A percentile compares a stretch with the other conserved stretches of the same genome.
These are phyloP conservation scores for Tylopilus felleus DNA, from an alignment of 768 basidiomycete species.

Conservation along the genomic window DNA sequence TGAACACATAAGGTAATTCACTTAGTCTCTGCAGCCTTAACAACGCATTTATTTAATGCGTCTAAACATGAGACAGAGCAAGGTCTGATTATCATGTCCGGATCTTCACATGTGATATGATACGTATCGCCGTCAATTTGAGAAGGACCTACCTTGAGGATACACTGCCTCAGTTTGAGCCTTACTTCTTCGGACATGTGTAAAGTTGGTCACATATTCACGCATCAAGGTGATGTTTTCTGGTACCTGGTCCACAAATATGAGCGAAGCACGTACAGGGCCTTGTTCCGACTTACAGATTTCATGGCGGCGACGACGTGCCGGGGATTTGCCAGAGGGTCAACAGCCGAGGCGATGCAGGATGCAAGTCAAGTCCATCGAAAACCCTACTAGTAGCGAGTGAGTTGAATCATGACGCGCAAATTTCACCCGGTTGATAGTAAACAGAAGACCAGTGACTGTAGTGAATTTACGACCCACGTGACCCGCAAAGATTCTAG, in stretches of 20 bases:
- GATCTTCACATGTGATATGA: background rate
- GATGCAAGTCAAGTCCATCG: no score
- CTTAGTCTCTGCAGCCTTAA: background rate
- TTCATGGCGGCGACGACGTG: background rate
- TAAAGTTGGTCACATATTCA: background rate
- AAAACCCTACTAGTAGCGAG: no score
- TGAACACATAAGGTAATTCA: background rate
- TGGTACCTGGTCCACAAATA: background rate
- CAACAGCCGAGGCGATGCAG: background rate
- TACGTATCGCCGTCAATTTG: background rate
- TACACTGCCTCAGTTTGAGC: conserved; percentile 10
- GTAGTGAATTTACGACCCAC: background rate
- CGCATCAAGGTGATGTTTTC: background rate
- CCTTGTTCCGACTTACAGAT: no score
- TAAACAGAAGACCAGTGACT: background rate
- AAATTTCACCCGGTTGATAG: no score
- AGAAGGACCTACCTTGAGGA: background rate
- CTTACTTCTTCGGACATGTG: conserved; percentile 3
- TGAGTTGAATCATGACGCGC: no score
- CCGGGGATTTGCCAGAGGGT: background rate
- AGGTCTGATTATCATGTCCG: background rate
- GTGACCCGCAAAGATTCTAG: background rate
- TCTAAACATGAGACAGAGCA: background rate
- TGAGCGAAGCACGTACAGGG: background rate
- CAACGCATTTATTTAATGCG: background rate